Evolutionary conservation across 768 basidiomycete species (phyloP), one percentile per base, ranked within the genome.

Genomic region (Suillus tomentosus): DNA sequence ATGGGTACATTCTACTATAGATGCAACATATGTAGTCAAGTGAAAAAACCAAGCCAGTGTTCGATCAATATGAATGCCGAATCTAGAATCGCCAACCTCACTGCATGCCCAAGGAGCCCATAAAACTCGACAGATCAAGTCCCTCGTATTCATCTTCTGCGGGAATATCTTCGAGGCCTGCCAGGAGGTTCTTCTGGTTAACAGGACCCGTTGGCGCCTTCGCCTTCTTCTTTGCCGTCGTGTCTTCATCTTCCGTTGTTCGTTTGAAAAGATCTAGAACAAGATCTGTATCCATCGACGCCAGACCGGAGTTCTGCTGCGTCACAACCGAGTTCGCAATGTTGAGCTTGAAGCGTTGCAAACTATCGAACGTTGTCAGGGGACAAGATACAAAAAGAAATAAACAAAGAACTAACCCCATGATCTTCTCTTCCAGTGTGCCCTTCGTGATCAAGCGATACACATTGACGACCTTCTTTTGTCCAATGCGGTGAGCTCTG

Each of bases 401-500:
- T 48, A 9, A 34, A 36, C 39, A 43, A 53, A 10, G 3, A 37
- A 79, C 88, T 67, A 75, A 97, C 95, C 97, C 97, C 97, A 99
- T 99, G 68, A 99, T 99, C 78, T 99, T 99, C 76, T 99, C 97
- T 76, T 99, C 97, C 45, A 99, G 75, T 0, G 97, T 99, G 14
- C 96, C 97, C 73, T 96, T 92, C 14, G 96, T 99, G 69, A 99
- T 94, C 60, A 99, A 79, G 17, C 97, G 90, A 79, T 99, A 99
- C 6, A 99, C 97, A 69, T 99, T 99, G 36, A 99, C 97, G 15
- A 99, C 96, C 76, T 95, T 95, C 82, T 97, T 99, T 79, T 99
- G 97, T 7, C 97, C 97, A 43, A 99, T 90, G 61, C 97, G 90
- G 78, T 99, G 97, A 1, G 97, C 97, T 64, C 97, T 86, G 73